These are phyloP conservation scores for Myxozyma udenii DNA, from an alignment of 805 yeast species.

Conservation along the genomic window DNA sequence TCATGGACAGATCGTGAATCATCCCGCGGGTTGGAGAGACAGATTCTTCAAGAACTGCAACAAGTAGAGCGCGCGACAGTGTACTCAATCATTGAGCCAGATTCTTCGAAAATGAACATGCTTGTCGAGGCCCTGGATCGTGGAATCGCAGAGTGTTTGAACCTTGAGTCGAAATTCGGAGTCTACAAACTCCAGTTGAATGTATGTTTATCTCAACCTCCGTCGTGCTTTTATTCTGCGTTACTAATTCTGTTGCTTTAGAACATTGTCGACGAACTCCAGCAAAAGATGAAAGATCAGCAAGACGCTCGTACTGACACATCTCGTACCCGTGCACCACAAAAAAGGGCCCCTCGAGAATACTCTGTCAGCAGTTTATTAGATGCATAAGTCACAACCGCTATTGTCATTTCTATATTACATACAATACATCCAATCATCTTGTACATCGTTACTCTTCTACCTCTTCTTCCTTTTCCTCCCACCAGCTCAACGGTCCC, in stretches of 20 bases:
- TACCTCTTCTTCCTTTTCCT: constrained; percentile 38
- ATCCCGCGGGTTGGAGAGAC: constrained; percentile 54
- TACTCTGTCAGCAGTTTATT: too few relatives aligned
- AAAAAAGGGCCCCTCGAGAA: too few relatives aligned
- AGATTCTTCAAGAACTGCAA: constrained; percentile 56
- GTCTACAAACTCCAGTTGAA: constrained; percentile 23
- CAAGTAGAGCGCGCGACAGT: constrained; percentile 62
- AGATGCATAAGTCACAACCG: too few relatives aligned
- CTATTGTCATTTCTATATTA: too few relatives aligned
- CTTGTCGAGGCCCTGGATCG: constrained; percentile 45
- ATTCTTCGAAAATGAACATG: constrained; percentile 40
- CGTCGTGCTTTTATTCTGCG: too few relatives aligned
- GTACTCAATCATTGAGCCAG: constrained; percentile 52
- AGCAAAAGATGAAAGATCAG: too few relatives aligned
- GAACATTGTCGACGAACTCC: background rate
- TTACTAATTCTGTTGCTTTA: too few relatives aligned
- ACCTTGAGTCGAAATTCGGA: constrained; percentile 53
- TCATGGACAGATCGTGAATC: constrained; percentile 73
- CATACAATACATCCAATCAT: background rate
- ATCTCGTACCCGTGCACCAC: too few relatives aligned
- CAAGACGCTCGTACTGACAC: too few relatives aligned
- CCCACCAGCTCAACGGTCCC: constrained; percentile 99
- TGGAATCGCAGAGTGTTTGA: constrained; percentile 54
- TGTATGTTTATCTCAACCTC: constrained; percentile 4
- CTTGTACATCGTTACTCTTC: background rate